Evolutionary conservation across 768 basidiomycete species (phyloP).

Genomic region (Leccinum incarnatum): DNA sequence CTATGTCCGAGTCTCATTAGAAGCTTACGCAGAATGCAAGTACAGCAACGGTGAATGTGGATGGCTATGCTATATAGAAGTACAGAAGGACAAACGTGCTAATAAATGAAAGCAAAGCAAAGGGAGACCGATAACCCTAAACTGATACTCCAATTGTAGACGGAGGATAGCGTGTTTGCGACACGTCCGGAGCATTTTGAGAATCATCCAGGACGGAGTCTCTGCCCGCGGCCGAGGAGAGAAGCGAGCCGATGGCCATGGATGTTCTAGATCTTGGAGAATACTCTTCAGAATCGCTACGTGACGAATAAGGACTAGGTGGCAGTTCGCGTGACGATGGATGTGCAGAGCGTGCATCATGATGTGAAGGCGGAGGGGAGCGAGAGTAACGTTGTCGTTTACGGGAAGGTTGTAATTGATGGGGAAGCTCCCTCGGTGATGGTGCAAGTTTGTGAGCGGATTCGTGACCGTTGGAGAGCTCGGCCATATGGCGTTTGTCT

Average conservation of each 20-base stretch:
- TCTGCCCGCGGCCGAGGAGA: slow-evolving; percentile 44
- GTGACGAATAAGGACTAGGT: slow-evolving; percentile 71
- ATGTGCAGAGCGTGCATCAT: slow-evolving; percentile 29
- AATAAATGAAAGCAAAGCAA: slow-evolving; percentile 21
- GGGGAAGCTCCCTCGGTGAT: slow-evolving; percentile 28
- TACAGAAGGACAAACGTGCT: slow-evolving; percentile 19
- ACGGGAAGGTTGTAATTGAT: slow-evolving; percentile 43
- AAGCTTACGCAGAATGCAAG: slow-evolving; percentile 13
- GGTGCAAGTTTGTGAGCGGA: slow-evolving; percentile 8
- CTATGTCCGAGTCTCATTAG: slow-evolving; percentile 16
- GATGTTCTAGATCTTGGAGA: slow-evolving; percentile 70
- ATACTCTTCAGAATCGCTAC: slow-evolving; percentile 64
- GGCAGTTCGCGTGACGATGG: slow-evolving; percentile 51
- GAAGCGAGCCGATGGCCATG: slow-evolving; percentile 78
- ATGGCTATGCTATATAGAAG: slow-evolving; percentile 23
- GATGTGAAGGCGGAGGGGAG: slow-evolving; percentile 49
- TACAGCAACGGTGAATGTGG: slow-evolving; percentile 20
- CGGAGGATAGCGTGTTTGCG: slow-evolving; percentile 18
- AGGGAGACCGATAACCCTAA: slow-evolving; percentile 7
- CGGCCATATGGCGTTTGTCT: slow-evolving; percentile 19
- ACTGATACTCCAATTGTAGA: slow-evolving; percentile 23
- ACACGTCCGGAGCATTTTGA: slow-evolving; percentile 20
- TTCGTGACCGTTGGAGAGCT: slow-evolving; percentile 18
- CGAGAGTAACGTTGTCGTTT: slow-evolving; percentile 65
- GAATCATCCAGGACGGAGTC: slow-evolving; percentile 28